Evolutionary conservation across 2,329 filamentous ascomycete species (phyloP).

Genomic region (Pseudogymnoascus sp.): DNA sequence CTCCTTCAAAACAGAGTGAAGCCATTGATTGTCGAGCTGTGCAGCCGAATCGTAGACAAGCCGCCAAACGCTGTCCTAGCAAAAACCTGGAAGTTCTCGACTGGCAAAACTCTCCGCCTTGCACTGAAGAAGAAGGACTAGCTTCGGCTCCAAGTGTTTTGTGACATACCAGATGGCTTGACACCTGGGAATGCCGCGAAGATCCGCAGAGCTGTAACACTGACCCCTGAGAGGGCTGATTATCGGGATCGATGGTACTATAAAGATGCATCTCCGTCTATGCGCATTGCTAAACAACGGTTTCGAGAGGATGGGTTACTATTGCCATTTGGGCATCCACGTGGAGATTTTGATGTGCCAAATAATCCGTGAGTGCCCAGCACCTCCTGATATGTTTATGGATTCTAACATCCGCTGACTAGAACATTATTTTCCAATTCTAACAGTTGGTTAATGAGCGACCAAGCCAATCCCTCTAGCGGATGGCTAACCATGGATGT

Average conservation of each 20-base stretch:
- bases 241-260: slow-evolving; percentile 12
- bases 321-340: slow-evolving; percentile 29
- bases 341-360: slow-evolving; percentile 27
- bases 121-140: slow-evolving; percentile 12
- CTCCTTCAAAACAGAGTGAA: slow-evolving; percentile 8
- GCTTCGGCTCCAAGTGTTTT: slow-evolving; percentile 10
- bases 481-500: slow-evolving; percentile 30
- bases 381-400: neutral
- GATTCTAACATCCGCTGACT: slow-evolving; percentile 12
- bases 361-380: slow-evolving; percentile 34
- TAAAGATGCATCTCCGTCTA: slow-evolving; percentile 4
- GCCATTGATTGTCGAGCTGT: slow-evolving; percentile 12
- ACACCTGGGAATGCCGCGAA: slow-evolving; percentile 4
- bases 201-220: slow-evolving; percentile 11
- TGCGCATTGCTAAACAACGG: slow-evolving; percentile 22
- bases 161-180: slow-evolving; percentile 11
- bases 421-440: slow-evolving; percentile 31
- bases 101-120: slow-evolving; percentile 10
- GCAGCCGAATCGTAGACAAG: slow-evolving; percentile 9
- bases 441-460: slow-evolving; percentile 30
- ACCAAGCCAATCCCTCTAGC: slow-evolving; percentile 29
- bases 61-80: slow-evolving; percentile 8
- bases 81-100: slow-evolving; percentile 14
- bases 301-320: slow-evolving; percentile 34
- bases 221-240: slow-evolving; percentile 13